Base-by-base conservation (phyloP, 495 filamentous ascomycete species). In the Diplogelasinospora grovesii region DNA sequence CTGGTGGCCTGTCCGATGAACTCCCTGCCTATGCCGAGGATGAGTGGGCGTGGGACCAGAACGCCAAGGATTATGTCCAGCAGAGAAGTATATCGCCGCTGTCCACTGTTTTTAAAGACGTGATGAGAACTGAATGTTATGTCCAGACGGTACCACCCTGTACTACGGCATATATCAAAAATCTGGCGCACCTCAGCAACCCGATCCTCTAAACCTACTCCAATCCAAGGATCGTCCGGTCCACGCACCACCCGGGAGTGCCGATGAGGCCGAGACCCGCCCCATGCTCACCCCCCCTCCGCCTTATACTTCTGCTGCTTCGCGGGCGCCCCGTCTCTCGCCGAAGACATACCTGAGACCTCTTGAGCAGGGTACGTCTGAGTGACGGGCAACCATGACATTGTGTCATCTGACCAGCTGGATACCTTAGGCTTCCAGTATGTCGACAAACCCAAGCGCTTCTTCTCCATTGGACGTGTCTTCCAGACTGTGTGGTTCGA, bases 401-500 rank as follows among this genome's bases (percentile, higher is more conserved):
- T n/a, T n/a, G n/a, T n/a, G n/a, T n/a, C n/a, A n/a, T 22, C 16
- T 22, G 8, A 8, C 13, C 22, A 9, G 29, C n/a, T n/a, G n/a
- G n/a, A 25, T 28, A 15, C 29, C 25, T n/a, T 15, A 23, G 25
- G 26, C 32, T 59, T 59, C 48, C 15, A 51, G 22, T 28, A 38
- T 20, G 36, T 52, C 19, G 30, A 51, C 28, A 65, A 60, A 25
- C 57, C 56, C 21, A 64, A 64, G 39, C 66, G 62, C 45, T 71
- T 71, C 62, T 59, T 65, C 43, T 50, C 50, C 34, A 29, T 53
- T 2, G 60, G 60, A 1, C 57, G 60, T 32, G 57, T 63, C 43
- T 63, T 61, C 49, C 56, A 56, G 13, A 44, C 48, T 3, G 42
- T 49, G 8, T 63, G 60, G 60, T 63, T 57, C 45, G 60, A 63